Percentiles rank a stretch among this genome's conserved stretches.
phyloP scores from a whole-genome alignment of 2,329 filamentous ascomycete genomes.

The Fusarium annulatum region DNA sequence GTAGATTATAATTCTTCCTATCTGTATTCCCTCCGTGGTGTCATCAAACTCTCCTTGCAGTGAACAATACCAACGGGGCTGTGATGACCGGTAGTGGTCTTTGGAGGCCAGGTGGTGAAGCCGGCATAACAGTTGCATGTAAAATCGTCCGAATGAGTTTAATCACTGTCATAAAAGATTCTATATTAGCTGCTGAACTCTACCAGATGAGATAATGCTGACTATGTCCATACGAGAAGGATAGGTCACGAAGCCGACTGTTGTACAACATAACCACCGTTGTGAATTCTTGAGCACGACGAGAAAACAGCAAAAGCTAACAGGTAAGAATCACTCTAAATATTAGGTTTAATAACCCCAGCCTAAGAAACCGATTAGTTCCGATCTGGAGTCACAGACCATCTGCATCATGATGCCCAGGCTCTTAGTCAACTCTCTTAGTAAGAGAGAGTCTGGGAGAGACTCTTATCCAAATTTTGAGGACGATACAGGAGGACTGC shows the following conservation, averaged over 20 bases:
- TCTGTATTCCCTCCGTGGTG: rapidly evolving
- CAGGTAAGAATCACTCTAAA: rapidly evolving
- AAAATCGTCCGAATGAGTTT: background rate
- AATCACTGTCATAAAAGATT: rapidly evolving
- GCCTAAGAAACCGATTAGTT: rapidly evolving
- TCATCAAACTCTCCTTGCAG: background rate
- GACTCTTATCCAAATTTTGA: background rate
- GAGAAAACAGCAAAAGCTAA: rapidly evolving
- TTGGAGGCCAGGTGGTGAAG: background rate
- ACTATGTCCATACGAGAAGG: background rate
- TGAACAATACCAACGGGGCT: background rate
- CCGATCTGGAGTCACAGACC: background rate
- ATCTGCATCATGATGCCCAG: background rate
- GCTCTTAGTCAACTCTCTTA: background rate
- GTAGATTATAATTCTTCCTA: rapidly evolving
- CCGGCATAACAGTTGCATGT: too few species aligned
- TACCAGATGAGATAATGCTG: background rate
- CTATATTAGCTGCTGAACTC: rapidly evolving
- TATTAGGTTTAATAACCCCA: rapidly evolving
- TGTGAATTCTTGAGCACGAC: background rate
- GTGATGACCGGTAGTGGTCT: background rate
- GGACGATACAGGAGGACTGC: too few species aligned
- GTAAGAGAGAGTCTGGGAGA: too few species aligned
- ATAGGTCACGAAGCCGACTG: background rate
- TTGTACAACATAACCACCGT: background rate